phyloP scores from a whole-genome alignment of 1,284 basidiomycete species.

The Pyrrhoderma lamaoense region DNA sequence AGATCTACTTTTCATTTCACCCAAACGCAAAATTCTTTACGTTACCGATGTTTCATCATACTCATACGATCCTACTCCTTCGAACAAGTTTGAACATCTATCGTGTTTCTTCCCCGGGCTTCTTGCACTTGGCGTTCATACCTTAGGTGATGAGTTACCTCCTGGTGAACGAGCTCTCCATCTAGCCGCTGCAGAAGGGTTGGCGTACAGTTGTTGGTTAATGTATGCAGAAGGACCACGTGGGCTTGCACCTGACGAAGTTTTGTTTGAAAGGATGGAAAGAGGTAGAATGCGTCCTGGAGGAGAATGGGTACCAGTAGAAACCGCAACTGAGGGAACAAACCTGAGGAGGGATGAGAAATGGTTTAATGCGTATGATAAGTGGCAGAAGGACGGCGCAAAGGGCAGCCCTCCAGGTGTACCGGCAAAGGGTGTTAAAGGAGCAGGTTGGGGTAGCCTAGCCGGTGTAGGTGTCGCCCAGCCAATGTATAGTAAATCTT shows the following conservation, averaged over 20 bases:
- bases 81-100: slow-evolving; percentile 63
- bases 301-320: slow-evolving; percentile 4
- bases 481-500: slow-evolving; percentile 4
- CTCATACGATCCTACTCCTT: slow-evolving; percentile 25
- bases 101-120: slow-evolving; percentile 75
- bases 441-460: too few species aligned
- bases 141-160: slow-evolving; percentile 29
- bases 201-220: slow-evolving; percentile 60
- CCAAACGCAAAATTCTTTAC: slow-evolving; percentile 59
- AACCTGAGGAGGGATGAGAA: slow-evolving; percentile 20
- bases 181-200: slow-evolving; percentile 59
- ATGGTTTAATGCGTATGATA: slow-evolving; percentile 48
- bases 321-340: not conserved
- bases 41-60: slow-evolving; percentile 42
- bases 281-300: slow-evolving; percentile 5
- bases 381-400: slow-evolving; percentile 41
- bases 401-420: slow-evolving; percentile 48
- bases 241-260: slow-evolving; percentile 56
- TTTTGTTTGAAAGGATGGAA: slow-evolving; percentile 32
- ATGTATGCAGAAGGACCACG: slow-evolving; percentile 55
- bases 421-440: slow-evolving; percentile 25
- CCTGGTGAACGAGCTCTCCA: slow-evolving; percentile 38
- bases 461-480: slow-evolving; percentile 18
- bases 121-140: slow-evolving; percentile 63
- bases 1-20: slow-evolving; percentile 59